These are phyloP conservation scores for Triticum turgidum DNA, from an alignment of 176 grass and related monocot species.

Conservation along the genomic window DNA sequence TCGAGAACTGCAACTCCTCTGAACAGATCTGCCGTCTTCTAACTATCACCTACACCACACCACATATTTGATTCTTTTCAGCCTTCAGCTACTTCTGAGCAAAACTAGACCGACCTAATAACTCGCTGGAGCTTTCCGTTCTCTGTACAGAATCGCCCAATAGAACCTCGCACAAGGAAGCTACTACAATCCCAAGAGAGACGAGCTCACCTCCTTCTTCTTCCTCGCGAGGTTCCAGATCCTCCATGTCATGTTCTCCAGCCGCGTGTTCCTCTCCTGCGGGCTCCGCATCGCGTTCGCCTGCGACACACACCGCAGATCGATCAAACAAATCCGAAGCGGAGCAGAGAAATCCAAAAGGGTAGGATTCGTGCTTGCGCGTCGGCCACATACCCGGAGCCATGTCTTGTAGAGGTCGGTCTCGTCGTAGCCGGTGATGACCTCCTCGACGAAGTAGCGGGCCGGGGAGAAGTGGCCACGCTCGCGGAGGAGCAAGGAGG, in stretches of 20 bases:
- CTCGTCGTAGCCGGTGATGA: conserved; percentile 84
- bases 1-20: background rate
- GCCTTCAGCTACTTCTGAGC: background rate
- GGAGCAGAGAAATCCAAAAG: background rate
- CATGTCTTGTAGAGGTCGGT: conserved; percentile 87
- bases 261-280: conserved; percentile 97
- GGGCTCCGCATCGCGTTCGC: conserved; percentile 96
- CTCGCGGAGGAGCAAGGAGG: conserved; percentile 74
- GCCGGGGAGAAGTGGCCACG: conserved; percentile 71
- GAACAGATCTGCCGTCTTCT: conserved; percentile 18
- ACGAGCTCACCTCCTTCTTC: conserved; percentile 80
- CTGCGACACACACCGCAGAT: conserved; percentile 39
- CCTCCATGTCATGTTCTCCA: conserved; percentile 99
- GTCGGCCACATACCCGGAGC: conserved; percentile 48
- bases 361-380: background rate
- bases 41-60: background rate
- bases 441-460: conserved; percentile 87
- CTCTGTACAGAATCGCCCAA: background rate
- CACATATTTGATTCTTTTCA: background rate
- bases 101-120: conserved; percentile 6
- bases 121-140: background rate
- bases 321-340: conserved; percentile 8
- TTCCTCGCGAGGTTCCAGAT: conserved; percentile 99
- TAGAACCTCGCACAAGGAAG: background rate
- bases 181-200: background rate